Base-by-base conservation (phyloP, 169 alveolate species). In the Cryptosporidium muris region DNA sequence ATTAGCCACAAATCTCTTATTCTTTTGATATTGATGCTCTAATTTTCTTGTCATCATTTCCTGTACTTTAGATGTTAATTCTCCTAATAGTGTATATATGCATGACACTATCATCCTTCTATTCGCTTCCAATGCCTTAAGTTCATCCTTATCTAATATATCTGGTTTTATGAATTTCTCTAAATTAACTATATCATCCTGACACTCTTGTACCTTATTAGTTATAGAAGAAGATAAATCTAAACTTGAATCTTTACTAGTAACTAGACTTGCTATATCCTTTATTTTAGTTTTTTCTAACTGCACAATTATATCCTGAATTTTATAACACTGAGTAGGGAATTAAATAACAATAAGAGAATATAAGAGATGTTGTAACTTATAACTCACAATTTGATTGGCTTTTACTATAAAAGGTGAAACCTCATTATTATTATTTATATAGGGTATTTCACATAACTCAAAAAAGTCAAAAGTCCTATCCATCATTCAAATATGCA, bases 21-120 rank as follows among this genome's bases (percentile, higher is more conserved):
- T 74, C 48, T 43, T 74, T 34, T 43, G 5, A 48, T 74, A 74
- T 40, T 74, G 66, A 36, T 38, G 14, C 9, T 74, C 85, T 48
- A 74, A 64, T 11, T 52, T 34, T 12, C 45, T 54, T 11, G 85
- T 63, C 43, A 74, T 58, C n/a, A 52, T 43, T 5, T 68, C 54
- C 52, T 74, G 85, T 16, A 64, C 67, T 2, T 56, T 54, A 40
- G 85, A 74, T 60, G 85, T 51, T 3, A 74, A 42, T 34, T 74
- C 85, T 7, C 85, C 85, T 34, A 74, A 11, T 9, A 74, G 48
- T n/a, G 85, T 74, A 37, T 74, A 74, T 34, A 74, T 58, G 45
- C 43, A 54, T 2, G 85, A 74, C 9, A 74, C 25, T 7, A 74
- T 58, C 53, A 74, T 34, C 36, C 53, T 62, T 47, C 16, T 74